A percentile compares a stretch with the other conserved stretches of the same genome.
These are phyloP conservation scores for Pleoardoris graminearum DNA, from an alignment of 2,329 filamentous ascomycete genomes.

Conservation along the genomic window DNA sequence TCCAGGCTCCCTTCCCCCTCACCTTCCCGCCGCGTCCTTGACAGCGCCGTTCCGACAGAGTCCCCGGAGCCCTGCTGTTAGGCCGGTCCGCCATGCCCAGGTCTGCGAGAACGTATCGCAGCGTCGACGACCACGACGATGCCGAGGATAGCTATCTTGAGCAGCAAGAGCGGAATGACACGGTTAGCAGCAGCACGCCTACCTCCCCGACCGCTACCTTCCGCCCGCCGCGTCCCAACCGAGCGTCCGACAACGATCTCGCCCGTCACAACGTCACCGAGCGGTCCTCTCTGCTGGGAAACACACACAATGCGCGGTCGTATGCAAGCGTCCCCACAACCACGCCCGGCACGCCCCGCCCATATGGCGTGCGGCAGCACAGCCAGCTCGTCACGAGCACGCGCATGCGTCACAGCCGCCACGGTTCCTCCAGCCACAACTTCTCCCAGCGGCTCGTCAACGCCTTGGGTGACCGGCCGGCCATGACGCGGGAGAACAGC, in stretches of 20 bases:
- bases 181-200: constrained; percentile 39
- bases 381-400: constrained; percentile 37
- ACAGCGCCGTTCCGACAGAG: constrained; percentile 10
- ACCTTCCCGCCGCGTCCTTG: constrained; percentile 17
- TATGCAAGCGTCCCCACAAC: constrained; percentile 50
- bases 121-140: constrained; percentile 27
- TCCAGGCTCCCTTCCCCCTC: constrained; percentile 12
- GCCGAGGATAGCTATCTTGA: constrained; percentile 32
- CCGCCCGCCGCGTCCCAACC: constrained; percentile 33
- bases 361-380: constrained; percentile 44
- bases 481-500: constrained; percentile 53
- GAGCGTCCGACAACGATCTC: constrained; percentile 43
- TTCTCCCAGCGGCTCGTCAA: constrained; percentile 59
- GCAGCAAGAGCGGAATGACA: constrained; percentile 35
- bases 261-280: constrained; percentile 48
- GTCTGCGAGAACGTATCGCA: constrained; percentile 42
- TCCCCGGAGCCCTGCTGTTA: neutral
- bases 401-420: constrained; percentile 38
- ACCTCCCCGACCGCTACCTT: constrained; percentile 39
- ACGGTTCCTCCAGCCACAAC: constrained; percentile 38
- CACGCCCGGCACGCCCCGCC: constrained; percentile 48
- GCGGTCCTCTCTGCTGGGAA: constrained; percentile 52
- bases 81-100: constrained; percentile 35
- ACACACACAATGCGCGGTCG: constrained; percentile 36
- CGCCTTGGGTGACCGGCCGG: constrained; percentile 60